Base-by-base conservation (phyloP, 2,329 filamentous ascomycete species). In the Ceratocystis variospora region DNA sequence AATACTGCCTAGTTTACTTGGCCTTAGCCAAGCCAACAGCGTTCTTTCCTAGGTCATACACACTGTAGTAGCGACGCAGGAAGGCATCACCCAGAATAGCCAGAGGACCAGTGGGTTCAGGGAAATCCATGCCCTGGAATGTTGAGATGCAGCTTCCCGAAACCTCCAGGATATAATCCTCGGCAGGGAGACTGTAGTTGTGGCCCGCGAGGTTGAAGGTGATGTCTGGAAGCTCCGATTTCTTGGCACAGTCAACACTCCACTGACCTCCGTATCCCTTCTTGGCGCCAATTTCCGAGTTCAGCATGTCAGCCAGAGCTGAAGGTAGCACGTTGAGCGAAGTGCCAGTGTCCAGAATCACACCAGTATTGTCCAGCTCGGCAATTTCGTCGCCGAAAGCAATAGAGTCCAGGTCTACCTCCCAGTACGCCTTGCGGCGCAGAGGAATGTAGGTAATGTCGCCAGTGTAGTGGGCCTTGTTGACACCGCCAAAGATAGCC, bases 351-450 rank as follows among this genome's bases (percentile, higher is more conserved):
- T 99, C 94, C 69, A 99, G 89, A 71, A 99, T 96, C 72, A 91
- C 90, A 79, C 94, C 95, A 68, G 91, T 96, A 81, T 90, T 85
- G 70, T 97, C 93, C 70, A 97, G 86, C 77, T 96, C 88, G 69
- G 92, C 92, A 71, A 85, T 87, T 74, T 89, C 84, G 64, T 92
- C 83, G 72, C 94, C 95, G 70, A 96, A 90, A 66, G 88, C 86
- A 78, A 99, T 94, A 70, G 90, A 83, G 73, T 97, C 87, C 69
- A 99, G 86, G 73, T 97, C 92, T 66, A 99, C 93, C 83, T 99
- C 94, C 94, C 94, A 99, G 84, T 99, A 99, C 62, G 94, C 94
- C 87, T 97, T 97, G 76, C 94, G 90, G 77, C 94, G 90, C 72
- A 99, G 85, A 66, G 94, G 94, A 71, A 99, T 90, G 77, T 91